Conservation (phyloP, 2,329 filamentous ascomycete species). For the Pseudogymnoascus sp. region DNA sequence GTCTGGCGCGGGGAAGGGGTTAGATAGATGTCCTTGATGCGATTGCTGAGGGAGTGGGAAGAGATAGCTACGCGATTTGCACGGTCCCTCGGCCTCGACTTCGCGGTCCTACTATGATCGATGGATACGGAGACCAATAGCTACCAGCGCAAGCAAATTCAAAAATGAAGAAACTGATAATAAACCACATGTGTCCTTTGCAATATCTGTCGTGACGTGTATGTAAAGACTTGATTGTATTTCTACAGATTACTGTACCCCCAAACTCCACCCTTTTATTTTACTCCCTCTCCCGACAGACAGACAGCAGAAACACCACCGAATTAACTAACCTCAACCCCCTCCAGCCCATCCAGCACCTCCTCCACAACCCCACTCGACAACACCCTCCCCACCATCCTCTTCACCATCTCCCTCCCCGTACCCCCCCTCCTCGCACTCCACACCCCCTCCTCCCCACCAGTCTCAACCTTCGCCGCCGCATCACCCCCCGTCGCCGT, state of each 20-base stretch:
- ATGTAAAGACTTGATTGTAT: background rate
- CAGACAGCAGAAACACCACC: background rate
- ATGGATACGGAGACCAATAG: background rate
- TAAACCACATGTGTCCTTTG: background rate
- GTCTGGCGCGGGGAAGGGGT: background rate
- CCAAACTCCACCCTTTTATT: background rate
- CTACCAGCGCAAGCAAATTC: constrained; percentile 1
- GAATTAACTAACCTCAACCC: constrained; percentile 56
- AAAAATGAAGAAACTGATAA: background rate
- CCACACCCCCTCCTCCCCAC: constrained; percentile 67
- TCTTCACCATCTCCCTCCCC: constrained; percentile 61
- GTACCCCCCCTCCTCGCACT: constrained; percentile 75
- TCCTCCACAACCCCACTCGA: constrained; percentile 79
- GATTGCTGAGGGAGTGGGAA: background rate
- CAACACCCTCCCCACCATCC: constrained; percentile 68
- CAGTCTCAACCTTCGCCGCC: constrained; percentile 33
- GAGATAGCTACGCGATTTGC: background rate
- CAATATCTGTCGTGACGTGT: background rate
- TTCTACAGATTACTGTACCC: background rate
- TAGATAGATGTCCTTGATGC: background rate
- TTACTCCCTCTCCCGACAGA: background rate
- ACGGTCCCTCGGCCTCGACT: background rate
- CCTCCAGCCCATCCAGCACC: constrained; percentile 71
- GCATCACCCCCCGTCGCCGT: constrained; percentile 38
- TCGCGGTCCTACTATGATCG: background rate